phyloP scores from a whole-genome alignment of 1,139 yeast species.

The Hansenula sp. region DNA sequence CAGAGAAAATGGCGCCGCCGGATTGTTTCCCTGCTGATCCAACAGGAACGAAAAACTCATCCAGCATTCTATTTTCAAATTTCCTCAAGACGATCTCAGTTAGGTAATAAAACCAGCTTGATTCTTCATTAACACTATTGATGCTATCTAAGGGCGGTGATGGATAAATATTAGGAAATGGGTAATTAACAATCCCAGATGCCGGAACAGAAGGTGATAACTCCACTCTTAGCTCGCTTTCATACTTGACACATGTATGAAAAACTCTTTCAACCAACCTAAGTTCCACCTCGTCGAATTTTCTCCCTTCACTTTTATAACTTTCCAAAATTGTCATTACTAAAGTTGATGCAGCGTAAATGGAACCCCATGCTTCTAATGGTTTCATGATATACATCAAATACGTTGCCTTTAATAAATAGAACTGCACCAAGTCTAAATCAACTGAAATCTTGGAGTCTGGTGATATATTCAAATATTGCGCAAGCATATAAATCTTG shows the following conservation, averaged over 20 bases:
- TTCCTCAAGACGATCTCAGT: slow-evolving; percentile 48
- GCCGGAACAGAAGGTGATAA: slow-evolving; percentile 40
- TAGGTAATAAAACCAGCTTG: slow-evolving; percentile 44
- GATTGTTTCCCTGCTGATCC: slow-evolving; percentile 3
- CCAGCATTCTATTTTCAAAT: slow-evolving; percentile 40
- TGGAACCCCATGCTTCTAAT: slow-evolving; percentile 33
- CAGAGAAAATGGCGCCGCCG: slow-evolving; percentile 1
- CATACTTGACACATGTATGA: slow-evolving; percentile 44
- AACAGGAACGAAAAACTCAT: slow-evolving; percentile 30
- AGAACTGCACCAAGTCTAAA: slow-evolving; percentile 25
- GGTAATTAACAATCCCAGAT: slow-evolving; percentile 38
- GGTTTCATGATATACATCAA: slow-evolving; percentile 37
- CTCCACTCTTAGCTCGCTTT: slow-evolving; percentile 42
- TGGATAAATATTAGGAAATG: slow-evolving; percentile 42
- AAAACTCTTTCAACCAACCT: slow-evolving; percentile 36
- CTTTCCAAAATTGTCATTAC: slow-evolving; percentile 21
- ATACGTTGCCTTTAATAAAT: slow-evolving; percentile 35
- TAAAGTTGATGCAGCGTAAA: slow-evolving; percentile 22
- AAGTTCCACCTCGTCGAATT: slow-evolving; percentile 26
- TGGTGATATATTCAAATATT: slow-evolving; percentile 10
- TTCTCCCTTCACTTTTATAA: slow-evolving; percentile 29
- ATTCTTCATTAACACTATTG: slow-evolving; percentile 30
- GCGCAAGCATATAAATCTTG: slow-evolving; percentile 11
- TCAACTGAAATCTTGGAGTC: slow-evolving; percentile 11
- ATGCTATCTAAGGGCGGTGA: slow-evolving; percentile 33